Evolutionary conservation across 2,329 filamentous ascomycete genomes (phyloP), one percentile per base, ranked within the genome.

Genomic region (Phialocephala subalpina): DNA sequence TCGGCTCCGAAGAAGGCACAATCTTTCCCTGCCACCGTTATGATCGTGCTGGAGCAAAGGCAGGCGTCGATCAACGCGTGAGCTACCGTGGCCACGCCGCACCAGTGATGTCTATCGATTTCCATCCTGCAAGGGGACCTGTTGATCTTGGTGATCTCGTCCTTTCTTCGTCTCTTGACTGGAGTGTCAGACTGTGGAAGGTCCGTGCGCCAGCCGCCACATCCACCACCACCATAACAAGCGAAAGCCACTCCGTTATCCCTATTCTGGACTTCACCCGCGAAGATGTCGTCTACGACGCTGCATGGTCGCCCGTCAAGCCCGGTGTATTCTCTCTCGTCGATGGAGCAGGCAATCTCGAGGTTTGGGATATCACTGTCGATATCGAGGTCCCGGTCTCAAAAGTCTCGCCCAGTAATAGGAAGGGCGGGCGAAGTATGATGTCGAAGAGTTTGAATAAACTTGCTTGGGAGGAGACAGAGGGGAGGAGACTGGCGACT

Each of bases 11-110:
- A 81, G 96, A 99, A 82, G 97, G 97, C 59, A 91, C 91, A 56
- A 97, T 99, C 70, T 97, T 96, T 79, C 94, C 96, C 0, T 97
- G 97, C 77, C 96, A 99, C 78, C 87, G 96, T 68, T 99, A 99
- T 80, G 96, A 99, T 79, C 92, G 97, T 69, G 96, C 97, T 6
- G 96, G 96, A 65, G 96, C 96, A 70, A 98, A 98, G 82, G 95
- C 96, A 4, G 96, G 96, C 57, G 93, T 97, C 29, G 97, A 99
- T 77, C 88, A 91, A 63, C 90, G 94, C 67, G 90, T 97, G 66
- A 90, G 90, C 72, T 99, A 99, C 81, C 88, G 88, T 71, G 95
- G 94, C 38, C 96, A 99, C 77, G 91, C 93, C 16, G 96, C 94
- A 3, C 96, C 96, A 0, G 94, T 99, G 74, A 97, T 97, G 90